phyloP scores from a whole-genome alignment of 352 stramenopile genomes.

The Saprolegnia diclina region DNA sequence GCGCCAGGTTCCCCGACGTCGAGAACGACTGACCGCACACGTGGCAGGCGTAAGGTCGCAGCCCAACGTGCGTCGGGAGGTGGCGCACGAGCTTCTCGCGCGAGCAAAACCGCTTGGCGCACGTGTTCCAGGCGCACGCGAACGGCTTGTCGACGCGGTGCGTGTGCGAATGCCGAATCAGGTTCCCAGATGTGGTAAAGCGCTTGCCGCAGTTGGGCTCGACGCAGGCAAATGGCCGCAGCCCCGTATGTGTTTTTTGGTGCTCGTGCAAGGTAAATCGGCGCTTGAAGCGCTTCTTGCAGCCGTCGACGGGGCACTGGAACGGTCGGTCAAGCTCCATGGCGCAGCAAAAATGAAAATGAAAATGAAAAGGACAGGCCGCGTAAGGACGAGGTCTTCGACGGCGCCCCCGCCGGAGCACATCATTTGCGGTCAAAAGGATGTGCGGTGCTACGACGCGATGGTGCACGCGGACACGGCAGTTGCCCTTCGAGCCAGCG shows the following conservation, averaged over 20 bases:
- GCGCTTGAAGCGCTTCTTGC: background rate
- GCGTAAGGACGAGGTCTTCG: no score
- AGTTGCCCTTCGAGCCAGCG: background rate
- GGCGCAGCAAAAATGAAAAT: background rate
- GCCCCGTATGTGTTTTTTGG: background rate
- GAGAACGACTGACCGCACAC: background rate
- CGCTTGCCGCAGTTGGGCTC: constrained; percentile 40
- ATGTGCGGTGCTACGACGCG: background rate
- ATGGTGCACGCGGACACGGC: no score
- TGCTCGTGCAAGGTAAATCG: background rate
- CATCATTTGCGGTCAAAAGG: background rate
- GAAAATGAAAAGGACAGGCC: background rate
- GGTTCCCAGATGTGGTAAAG: background rate
- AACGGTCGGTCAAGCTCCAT: background rate
- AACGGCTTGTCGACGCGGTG: background rate
- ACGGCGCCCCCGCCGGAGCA: background rate
- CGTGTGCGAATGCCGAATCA: background rate
- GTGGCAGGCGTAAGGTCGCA: background rate
- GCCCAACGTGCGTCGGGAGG: background rate
- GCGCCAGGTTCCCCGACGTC: background rate
- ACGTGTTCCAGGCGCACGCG: background rate
- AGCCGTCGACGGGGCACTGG: background rate
- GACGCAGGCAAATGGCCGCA: background rate
- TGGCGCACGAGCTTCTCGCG: background rate
- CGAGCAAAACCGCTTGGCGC: background rate